Evolutionary conservation across 805 yeast species (phyloP), one percentile per base, ranked within the genome.

Genomic region (Ogataea naganishii): DNA sequence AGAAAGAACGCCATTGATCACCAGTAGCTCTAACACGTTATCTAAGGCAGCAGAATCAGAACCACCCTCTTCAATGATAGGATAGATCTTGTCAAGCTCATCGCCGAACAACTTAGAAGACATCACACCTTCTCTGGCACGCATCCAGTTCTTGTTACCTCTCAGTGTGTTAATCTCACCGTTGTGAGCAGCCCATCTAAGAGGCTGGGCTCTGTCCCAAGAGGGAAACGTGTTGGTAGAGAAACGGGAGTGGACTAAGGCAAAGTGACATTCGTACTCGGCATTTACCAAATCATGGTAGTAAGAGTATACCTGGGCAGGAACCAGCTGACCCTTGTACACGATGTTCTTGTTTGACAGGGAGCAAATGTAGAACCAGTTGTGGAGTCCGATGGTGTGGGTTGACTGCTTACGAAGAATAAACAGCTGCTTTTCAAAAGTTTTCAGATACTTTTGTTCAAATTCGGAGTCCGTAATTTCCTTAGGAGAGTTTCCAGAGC

Each of bases 161-260:
- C 97, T 75, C 51, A 89, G 64, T 23, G 98, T 89, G 62, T 89
- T 89, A 58, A 89, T 92, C 62, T 89, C 98, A 69, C 98, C 98
- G 57, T 89, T 89, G 63, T 89, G 98, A 23, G 98, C 98, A 19
- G 95, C 84, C 80, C 94, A 80, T 58, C 97, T 71, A 50, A 89
- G 69, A 28, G 98, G 98, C 62, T 89, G 98, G 15, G 98, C 97
- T 60, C 98, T 76, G 62, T 92, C 98, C 98, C 98, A 89, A n/a
- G 96, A 85, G 27, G 98, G 98, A 75, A 89, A 89, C 28, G 98
- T 89, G 60, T 89, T 89, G 19, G 98, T 89, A 34, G 96, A 86
- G 69, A 89, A 89, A 56, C 98, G 76, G 15, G 97, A 88, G 64
- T 89, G 98, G 30, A 89, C 97, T 24, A 89, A 69, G 11, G 96